These are phyloP conservation scores for Fusarium concolor DNA, from an alignment of 2,329 filamentous ascomycete species.

Conservation along the genomic window DNA sequence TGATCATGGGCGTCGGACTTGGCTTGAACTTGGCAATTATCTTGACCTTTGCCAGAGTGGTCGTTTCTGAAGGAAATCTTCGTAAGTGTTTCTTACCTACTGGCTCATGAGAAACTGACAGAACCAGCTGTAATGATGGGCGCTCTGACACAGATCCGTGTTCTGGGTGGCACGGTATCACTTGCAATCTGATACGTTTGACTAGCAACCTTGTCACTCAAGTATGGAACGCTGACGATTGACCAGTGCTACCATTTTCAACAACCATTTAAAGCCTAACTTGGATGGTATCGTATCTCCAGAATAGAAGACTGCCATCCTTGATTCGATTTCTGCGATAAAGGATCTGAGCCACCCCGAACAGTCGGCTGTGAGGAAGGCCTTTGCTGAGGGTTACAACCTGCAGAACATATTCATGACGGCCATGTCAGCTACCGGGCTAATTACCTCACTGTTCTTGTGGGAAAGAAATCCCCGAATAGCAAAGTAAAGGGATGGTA, in stretches of 20 bases:
- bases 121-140: slow-evolving; percentile 9
- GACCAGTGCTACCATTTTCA: neutral
- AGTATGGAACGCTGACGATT: accelerated
- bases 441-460: neutral
- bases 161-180: slow-evolving; percentile 6
- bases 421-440: neutral
- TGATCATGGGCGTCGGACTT: slow-evolving; percentile 2
- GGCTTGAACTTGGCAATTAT: neutral
- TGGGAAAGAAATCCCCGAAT: neutral
- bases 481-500: neutral
- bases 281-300: neutral
- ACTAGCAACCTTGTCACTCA: accelerated
- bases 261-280: neutral
- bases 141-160: slow-evolving; percentile 1
- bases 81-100: accelerated
- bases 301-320: neutral
- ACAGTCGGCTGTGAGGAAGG: neutral
- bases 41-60: neutral
- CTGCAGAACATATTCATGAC: slow-evolving; percentile 6
- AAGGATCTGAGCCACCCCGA: neutral
- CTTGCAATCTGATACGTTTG: neutral
- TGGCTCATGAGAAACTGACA: accelerated
- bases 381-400: slow-evolving; percentile 5
- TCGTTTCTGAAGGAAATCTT: neutral
- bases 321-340: neutral